Conservation (phyloP, 208 protist species). For the Leishmania amazonensis region DNA sequence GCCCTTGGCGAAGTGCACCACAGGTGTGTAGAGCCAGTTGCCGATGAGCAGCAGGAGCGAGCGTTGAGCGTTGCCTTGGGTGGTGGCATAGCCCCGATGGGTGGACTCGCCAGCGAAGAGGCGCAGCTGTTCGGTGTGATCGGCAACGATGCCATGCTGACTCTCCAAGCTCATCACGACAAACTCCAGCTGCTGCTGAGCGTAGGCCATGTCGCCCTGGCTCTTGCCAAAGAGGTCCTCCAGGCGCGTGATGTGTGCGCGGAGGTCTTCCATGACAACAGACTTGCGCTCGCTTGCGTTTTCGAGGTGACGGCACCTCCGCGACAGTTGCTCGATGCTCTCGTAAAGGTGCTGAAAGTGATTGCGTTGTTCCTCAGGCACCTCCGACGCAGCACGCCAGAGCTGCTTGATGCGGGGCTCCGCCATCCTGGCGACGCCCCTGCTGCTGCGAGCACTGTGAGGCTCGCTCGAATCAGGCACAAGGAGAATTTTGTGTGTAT, state of each 20-base stretch:
- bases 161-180: constrained; percentile 75
- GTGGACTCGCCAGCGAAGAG: constrained; percentile 78
- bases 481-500: neutral
- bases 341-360: constrained; percentile 15
- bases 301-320: constrained; percentile 40
- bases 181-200: constrained; percentile 86
- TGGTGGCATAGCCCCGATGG: constrained; percentile 30
- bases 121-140: constrained; percentile 87
- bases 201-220: constrained; percentile 73
- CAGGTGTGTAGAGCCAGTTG: constrained; percentile 82
- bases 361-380: constrained; percentile 10
- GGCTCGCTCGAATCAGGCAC: neutral
- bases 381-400: constrained; percentile 7
- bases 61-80: constrained; percentile 16
- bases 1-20: constrained; percentile 86
- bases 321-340: constrained; percentile 24
- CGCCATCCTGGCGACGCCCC: neutral
- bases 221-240: constrained; percentile 73
- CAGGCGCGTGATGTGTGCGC: constrained; percentile 43
- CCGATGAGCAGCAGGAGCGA: constrained; percentile 61
- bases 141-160: constrained; percentile 77
- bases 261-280: constrained; percentile 50
- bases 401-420: constrained; percentile 13
- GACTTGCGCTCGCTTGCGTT: constrained; percentile 44
- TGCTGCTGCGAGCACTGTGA: neutral